These are phyloP conservation scores for Gaeumannomyces sp. DNA, from an alignment of 2,329 filamentous ascomycete genomes.

Conservation along the genomic window DNA sequence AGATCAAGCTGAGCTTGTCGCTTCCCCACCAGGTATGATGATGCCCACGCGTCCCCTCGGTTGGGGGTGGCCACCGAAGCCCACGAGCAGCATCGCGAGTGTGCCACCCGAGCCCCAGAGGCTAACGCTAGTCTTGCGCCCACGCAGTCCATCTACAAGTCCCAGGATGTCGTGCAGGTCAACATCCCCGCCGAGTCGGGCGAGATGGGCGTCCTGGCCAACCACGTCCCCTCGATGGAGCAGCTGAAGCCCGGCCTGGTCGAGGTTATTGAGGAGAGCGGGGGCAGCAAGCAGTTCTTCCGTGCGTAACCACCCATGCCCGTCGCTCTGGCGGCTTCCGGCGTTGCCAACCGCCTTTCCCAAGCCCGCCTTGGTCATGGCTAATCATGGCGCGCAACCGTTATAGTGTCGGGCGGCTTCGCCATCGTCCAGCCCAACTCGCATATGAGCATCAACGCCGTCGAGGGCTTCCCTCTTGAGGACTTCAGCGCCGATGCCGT, in stretches of 20 bases:
- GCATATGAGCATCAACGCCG: conserved; percentile 92
- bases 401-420: conserved; percentile 86
- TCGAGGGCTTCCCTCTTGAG: conserved; percentile 90
- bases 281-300: conserved; percentile 94
- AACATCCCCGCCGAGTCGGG: conserved; percentile 97
- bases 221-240: conserved; percentile 98
- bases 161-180: conserved; percentile 77
- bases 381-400: background rate
- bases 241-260: conserved; percentile 96
- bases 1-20: conserved; percentile 96
- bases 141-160: conserved; percentile 62
- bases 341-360: background rate
- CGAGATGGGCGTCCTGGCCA: conserved; percentile 98
- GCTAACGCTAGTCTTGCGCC: background rate
- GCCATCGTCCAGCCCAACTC: conserved; percentile 96
- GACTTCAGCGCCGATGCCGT: conserved; percentile 93
- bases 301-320: conserved; percentile 52
- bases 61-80: background rate
- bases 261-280: conserved; percentile 90
- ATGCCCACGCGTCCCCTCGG: background rate
- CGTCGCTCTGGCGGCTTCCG: background rate
- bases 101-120: background rate
- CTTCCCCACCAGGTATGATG: conserved; percentile 93
- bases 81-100: background rate
- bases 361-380: background rate